Percentiles rank a stretch among this genome's conserved stretches.
phyloP scores from a whole-genome alignment of 768 basidiomycete genomes.

The Leucosporidium yakuticum region DNA sequence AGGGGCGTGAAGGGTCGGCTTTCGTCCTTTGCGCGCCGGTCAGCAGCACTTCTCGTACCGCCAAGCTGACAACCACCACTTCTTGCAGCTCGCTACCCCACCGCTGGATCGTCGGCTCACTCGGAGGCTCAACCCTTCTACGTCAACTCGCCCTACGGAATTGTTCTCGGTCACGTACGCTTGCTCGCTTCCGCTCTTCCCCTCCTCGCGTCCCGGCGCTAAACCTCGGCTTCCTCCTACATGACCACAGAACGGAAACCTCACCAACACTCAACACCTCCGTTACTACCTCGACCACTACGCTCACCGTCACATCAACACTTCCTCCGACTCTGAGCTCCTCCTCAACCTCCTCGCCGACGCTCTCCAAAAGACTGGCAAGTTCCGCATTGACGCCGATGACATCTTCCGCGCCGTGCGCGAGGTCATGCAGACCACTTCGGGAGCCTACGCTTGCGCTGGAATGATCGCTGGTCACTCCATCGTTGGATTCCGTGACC shows the following conservation, averaged over 20 bases:
- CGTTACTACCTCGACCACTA: slow-evolving; percentile 90
- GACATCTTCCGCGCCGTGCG: slow-evolving; percentile 94
- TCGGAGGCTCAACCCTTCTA: slow-evolving; percentile 99
- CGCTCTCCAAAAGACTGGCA: slow-evolving; percentile 95
- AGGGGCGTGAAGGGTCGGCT: background rate
- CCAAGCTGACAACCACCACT: background rate
- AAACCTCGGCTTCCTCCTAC: background rate
- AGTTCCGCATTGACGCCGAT: slow-evolving; percentile 96
- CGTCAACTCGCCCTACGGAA: slow-evolving; percentile 99
- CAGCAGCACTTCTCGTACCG: background rate
- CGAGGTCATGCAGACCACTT: slow-evolving; percentile 78
- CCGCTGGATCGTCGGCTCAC: slow-evolving; percentile 92
- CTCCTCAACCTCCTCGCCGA: slow-evolving; percentile 96
- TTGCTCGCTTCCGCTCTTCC: background rate
- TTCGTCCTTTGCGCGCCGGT: background rate
- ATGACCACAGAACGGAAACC: slow-evolving; percentile 78
- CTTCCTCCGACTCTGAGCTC: slow-evolving; percentile 93
- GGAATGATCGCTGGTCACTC: slow-evolving; percentile 99
- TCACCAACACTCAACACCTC: slow-evolving; percentile 84
- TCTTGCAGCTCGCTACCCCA: slow-evolving; percentile 82
- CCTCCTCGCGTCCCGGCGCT: background rate
- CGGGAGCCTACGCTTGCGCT: slow-evolving; percentile 92
- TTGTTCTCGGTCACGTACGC: slow-evolving; percentile 91
- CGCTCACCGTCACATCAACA: slow-evolving; percentile 97
- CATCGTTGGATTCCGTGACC: slow-evolving; percentile 94